phyloP scores from a whole-genome alignment of 192 early-diverging fungal genomes.

The Chytriomyces hyalinus region DNA sequence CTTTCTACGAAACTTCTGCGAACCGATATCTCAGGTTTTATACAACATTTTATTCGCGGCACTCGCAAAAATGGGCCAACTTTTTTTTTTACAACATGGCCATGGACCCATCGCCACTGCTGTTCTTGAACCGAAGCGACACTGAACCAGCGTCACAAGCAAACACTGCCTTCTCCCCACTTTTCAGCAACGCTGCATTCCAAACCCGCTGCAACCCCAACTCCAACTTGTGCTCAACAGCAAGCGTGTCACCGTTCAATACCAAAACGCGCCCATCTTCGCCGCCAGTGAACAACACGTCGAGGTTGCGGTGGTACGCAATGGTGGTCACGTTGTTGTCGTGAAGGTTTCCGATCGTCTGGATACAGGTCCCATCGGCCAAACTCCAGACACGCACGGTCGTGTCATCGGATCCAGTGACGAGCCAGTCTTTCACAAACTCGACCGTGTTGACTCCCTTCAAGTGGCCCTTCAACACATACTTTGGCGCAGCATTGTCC shows the following conservation, averaged over 20 bases:
- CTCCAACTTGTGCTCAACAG: not conserved
- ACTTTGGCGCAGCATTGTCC: slow-evolving; percentile 58
- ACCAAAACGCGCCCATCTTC: not conserved
- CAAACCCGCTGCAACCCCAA: not conserved
- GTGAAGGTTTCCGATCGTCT: slow-evolving; percentile 93
- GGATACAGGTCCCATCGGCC: slow-evolving; percentile 85
- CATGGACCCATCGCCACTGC: too few species aligned
- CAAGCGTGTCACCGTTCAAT: not conserved
- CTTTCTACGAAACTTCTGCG: too few species aligned
- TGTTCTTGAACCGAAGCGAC: not conserved
- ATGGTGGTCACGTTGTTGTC: slow-evolving; percentile 45
- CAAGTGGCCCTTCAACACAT: slow-evolving; percentile 95
- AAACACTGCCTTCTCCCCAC: not conserved
- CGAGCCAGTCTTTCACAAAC: slow-evolving; percentile 91
- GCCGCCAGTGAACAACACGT: not conserved
- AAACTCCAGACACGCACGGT: slow-evolving; percentile 98
- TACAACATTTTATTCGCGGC: too few species aligned
- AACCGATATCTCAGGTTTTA: too few species aligned
- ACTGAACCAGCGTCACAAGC: not conserved
- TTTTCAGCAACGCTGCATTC: not conserved
- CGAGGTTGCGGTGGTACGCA: not conserved
- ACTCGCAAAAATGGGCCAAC: too few species aligned
- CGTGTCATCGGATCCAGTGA: slow-evolving; percentile 94
- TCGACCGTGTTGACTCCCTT: slow-evolving; percentile 94
- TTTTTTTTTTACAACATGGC: too few species aligned